Conservation (phyloP, 2,329 filamentous ascomycete species). For the Penicillium sp. region DNA sequence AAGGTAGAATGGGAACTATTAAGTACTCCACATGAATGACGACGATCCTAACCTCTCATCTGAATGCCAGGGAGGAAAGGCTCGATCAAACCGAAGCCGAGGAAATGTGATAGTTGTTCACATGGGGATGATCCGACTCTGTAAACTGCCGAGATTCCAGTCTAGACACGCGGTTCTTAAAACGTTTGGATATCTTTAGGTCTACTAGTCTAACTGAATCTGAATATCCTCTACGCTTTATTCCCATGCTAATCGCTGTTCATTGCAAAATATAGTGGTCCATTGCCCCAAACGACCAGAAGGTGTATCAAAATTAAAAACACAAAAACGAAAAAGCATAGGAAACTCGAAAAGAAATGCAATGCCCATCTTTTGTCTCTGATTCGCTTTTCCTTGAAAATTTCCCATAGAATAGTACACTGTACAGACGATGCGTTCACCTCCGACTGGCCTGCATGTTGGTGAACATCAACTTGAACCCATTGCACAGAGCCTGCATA, state of each 20-base stretch:
- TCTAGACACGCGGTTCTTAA: too few species aligned
- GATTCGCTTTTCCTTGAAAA: constrained; percentile 4
- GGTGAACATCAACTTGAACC: constrained; percentile 81
- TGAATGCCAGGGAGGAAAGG: constrained; percentile 1
- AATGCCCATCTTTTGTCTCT: constrained; percentile 8
- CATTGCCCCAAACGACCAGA: constrained; percentile 11
- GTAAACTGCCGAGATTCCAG: too few species aligned
- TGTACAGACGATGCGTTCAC: constrained; percentile 21
- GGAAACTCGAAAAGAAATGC: constrained; percentile 1
- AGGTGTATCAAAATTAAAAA: constrained; percentile 21
- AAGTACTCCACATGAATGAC: background rate
- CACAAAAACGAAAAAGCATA: background rate
- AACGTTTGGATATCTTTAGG: too few species aligned
- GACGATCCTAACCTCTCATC: background rate
- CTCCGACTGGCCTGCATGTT: constrained; percentile 51
- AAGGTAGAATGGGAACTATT: background rate
- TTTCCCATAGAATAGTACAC: constrained; percentile 20
- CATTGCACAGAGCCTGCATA: constrained; percentile 92
- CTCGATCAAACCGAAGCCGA: constrained; percentile 19
- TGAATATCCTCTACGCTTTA: too few species aligned
- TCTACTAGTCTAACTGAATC: too few species aligned
- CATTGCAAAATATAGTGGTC: constrained; percentile 15
- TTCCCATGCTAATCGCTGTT: constrained; percentile 5
- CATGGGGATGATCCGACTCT: constrained; percentile 13
- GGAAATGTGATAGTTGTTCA: constrained; percentile 12